Percentiles rank a stretch among this genome's conserved stretches.
These are phyloP conservation scores for Aaosphaeria arxii DNA, from an alignment of 2,329 filamentous ascomycete genomes.

Conservation along the genomic window DNA sequence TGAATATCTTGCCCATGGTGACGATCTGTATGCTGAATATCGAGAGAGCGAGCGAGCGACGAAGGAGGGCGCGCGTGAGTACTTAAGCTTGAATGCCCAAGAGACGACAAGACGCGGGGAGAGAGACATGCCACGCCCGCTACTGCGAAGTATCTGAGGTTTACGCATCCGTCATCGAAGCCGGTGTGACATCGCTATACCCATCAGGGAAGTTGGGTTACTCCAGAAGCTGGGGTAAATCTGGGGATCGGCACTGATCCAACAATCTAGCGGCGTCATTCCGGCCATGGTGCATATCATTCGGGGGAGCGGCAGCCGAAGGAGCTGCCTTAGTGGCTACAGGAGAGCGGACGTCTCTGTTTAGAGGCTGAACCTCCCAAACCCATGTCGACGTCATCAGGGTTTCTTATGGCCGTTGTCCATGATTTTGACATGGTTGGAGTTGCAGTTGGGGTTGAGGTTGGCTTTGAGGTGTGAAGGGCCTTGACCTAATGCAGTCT, in stretches of 20 bases:
- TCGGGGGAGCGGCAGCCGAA: too few species aligned
- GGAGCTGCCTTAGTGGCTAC: too few species aligned
- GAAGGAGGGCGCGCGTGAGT: neutral
- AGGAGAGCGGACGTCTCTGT: too few species aligned
- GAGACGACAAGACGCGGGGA: neutral
- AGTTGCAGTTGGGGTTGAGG: too few species aligned
- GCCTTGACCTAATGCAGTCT: too few species aligned
- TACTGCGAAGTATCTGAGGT: neutral
- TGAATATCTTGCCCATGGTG: constrained; percentile 29
- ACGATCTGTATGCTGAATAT: neutral
- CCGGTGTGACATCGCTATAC: constrained; percentile 1
- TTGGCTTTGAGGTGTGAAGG: too few species aligned
- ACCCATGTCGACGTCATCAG: too few species aligned
- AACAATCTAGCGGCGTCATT: too few species aligned
- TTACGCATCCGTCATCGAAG: neutral
- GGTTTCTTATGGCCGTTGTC: too few species aligned
- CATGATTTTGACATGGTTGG: too few species aligned
- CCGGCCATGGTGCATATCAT: too few species aligned
- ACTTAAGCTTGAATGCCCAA: neutral
- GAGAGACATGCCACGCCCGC: neutral
- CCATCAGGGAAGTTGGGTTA: constrained; percentile 4
- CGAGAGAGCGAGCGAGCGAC: neutral
- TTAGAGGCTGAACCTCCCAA: too few species aligned
- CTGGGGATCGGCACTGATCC: constrained; percentile 3
- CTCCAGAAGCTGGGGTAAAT: constrained; percentile 5